Percentiles rank a stretch among this genome's conserved stretches.
These are phyloP conservation scores for Artemisia princeps DNA, from an alignment of 140 eudicot genomes.

Conservation along the genomic window DNA sequence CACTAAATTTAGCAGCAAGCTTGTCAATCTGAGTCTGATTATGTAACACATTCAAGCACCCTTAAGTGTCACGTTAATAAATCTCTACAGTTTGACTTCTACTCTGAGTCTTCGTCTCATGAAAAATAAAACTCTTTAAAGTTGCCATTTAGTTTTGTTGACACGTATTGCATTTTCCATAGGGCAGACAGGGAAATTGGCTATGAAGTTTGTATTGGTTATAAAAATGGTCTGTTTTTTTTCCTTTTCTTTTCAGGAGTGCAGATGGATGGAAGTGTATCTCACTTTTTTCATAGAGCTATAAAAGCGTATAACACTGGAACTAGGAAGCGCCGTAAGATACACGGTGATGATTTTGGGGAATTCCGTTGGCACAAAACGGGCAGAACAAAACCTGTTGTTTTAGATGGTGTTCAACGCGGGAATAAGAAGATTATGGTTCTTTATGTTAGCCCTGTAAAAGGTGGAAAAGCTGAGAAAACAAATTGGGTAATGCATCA, in stretches of 20 bases:
- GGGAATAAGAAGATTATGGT: constrained; percentile 96
- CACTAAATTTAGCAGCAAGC: too few species aligned
- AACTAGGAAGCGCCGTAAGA: constrained; percentile 82
- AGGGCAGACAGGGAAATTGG: too few species aligned
- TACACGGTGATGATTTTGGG: constrained; percentile 60
- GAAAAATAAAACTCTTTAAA: too few species aligned
- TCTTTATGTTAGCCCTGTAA: constrained; percentile 51
- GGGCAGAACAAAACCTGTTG: constrained; percentile 81
- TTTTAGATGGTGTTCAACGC: constrained; percentile 56
- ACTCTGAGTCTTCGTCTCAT: too few species aligned
- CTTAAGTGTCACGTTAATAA: background rate
- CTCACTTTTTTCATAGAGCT: constrained; percentile 88
- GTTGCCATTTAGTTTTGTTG: too few species aligned
- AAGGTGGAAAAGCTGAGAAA: constrained; percentile 85
- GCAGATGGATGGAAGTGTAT: constrained; percentile 79
- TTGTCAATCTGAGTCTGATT: too few species aligned
- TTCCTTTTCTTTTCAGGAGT: constrained; percentile 42
- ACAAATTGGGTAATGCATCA: constrained; percentile 98
- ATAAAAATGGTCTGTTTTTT: background rate
- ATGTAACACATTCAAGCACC: background rate
- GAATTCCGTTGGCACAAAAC: constrained; percentile 98
- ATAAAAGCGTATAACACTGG: constrained; percentile 87
- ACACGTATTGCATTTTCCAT: too few species aligned
- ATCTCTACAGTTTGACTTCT: too few species aligned
- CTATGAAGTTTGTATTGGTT: too few species aligned